These are phyloP conservation scores for Phaeolepiota aurea DNA, from an alignment of 768 basidiomycete genomes.

Conservation along the genomic window DNA sequence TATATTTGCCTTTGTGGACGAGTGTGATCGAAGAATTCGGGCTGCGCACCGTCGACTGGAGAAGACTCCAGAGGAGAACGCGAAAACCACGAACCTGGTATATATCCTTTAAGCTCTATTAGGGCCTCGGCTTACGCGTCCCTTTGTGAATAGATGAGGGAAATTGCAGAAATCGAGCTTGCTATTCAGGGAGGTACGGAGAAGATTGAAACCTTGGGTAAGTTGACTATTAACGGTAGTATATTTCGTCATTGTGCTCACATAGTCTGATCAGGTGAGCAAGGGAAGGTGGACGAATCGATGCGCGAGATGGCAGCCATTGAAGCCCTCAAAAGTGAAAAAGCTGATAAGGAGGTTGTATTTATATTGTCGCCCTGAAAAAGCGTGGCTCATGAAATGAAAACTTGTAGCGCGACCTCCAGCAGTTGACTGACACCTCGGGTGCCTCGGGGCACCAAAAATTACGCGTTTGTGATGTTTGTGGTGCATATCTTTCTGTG, in stretches of 20 bases:
- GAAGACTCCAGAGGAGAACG: slow-evolving; percentile 99
- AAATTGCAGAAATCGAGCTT: slow-evolving; percentile 98
- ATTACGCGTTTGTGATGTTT: slow-evolving; percentile 98
- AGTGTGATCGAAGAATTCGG: slow-evolving; percentile 94
- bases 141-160: slow-evolving; percentile 66
- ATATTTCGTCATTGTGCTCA: not conserved
- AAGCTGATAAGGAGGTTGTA: slow-evolving; percentile 87
- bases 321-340: slow-evolving; percentile 94
- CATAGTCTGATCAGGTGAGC: slow-evolving; percentile 55
- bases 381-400: too few relatives aligned
- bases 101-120: slow-evolving; percentile 14
- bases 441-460: slow-evolving; percentile 99
- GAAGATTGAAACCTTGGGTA: slow-evolving; percentile 91
- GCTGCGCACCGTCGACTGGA: slow-evolving; percentile 91
- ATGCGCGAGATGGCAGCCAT: slow-evolving; percentile 98
- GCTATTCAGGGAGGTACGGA: slow-evolving; percentile 98
- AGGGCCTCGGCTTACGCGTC: not conserved
- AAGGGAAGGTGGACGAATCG: slow-evolving; percentile 98
- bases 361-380: slow-evolving; percentile 7
- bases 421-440: slow-evolving; percentile 94
- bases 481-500: slow-evolving; percentile 97
- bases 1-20: slow-evolving; percentile 94
- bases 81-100: slow-evolving; percentile 94
- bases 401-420: slow-evolving; percentile 84
- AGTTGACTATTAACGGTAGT: slow-evolving; percentile 11